phyloP scores from a whole-genome alignment of 2,329 filamentous ascomycete species.

The Alternaria ethzedia region DNA sequence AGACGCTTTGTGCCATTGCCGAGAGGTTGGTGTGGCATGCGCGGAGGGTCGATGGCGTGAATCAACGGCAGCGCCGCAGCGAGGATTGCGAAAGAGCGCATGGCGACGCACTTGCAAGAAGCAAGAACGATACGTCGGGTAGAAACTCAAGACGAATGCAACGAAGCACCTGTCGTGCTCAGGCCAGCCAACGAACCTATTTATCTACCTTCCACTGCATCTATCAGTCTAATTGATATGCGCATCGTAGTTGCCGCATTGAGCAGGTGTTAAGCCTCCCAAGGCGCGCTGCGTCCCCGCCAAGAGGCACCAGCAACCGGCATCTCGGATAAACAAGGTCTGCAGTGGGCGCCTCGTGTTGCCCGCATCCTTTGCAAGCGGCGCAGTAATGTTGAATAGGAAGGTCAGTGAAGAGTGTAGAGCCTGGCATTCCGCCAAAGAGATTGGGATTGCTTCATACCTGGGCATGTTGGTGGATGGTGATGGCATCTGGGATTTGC shows the following conservation, averaged over 20 bases:
- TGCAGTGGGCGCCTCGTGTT: constrained; percentile 20
- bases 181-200: constrained; percentile 4
- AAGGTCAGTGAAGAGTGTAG: constrained; percentile 20
- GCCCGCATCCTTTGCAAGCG: constrained; percentile 18
- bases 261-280: constrained; percentile 39
- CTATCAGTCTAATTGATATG: constrained; percentile 29
- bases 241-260: constrained; percentile 40
- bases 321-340: constrained; percentile 38
- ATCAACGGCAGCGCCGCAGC: constrained; percentile 37
- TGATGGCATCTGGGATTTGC: not conserved
- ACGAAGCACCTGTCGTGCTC: constrained; percentile 8
- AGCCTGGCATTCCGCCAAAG: not conserved
- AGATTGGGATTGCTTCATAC: not conserved
- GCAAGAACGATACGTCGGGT: constrained; percentile 11
- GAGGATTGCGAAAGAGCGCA: constrained; percentile 40
- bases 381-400: constrained; percentile 26
- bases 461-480: not conserved
- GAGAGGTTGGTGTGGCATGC: constrained; percentile 61
- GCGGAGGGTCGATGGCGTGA: constrained; percentile 56
- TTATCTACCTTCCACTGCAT: constrained; percentile 30
- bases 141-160: constrained; percentile 22
- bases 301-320: constrained; percentile 39
- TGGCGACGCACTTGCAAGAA: constrained; percentile 12
- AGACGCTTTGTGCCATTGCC: constrained; percentile 64
- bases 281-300: constrained; percentile 36